Evolutionary conservation across 768 basidiomycete genomes (phyloP).

Genomic region (Suillus ampliporus): DNA sequence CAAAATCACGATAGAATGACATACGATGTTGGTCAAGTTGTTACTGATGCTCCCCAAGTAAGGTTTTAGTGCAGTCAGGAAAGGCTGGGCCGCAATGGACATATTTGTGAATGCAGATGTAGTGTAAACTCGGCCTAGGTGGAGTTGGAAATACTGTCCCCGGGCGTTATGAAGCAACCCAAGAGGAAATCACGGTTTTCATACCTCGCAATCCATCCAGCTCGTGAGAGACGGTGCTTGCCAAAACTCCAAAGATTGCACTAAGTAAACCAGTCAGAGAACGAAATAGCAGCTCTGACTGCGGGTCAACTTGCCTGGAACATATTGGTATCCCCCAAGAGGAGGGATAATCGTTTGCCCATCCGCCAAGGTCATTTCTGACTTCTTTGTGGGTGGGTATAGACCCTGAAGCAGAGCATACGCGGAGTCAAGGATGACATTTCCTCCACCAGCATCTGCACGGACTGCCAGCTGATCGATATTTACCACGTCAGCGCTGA

Average conservation of each 20-base stretch:
- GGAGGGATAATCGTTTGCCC: constrained; percentile 20
- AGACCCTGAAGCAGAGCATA: constrained; percentile 21
- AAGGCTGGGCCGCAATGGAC: constrained; percentile 59
- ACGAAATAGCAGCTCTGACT: constrained; percentile 16
- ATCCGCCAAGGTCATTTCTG: constrained; percentile 23
- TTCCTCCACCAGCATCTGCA: constrained; percentile 79
- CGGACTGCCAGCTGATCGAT: constrained; percentile 70
- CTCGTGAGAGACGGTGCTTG: constrained; percentile 70
- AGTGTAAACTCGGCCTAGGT: constrained; percentile 39
- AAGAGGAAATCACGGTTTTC: neutral
- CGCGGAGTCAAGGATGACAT: constrained; percentile 27
- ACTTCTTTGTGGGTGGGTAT: constrained; percentile 17
- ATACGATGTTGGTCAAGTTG: constrained; percentile 69
- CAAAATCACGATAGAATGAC: constrained; percentile 30
- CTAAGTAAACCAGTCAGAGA: constrained; percentile 75
- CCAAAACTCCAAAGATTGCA: constrained; percentile 60
- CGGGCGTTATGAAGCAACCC: neutral
- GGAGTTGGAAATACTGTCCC: constrained; percentile 32
- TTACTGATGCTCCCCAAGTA: constrained; percentile 69
- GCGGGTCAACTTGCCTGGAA: constrained; percentile 22
- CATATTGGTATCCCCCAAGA: constrained; percentile 24
- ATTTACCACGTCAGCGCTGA: constrained; percentile 44
- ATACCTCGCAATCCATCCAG: constrained; percentile 68
- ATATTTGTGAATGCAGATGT: constrained; percentile 66
- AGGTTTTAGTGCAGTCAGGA: constrained; percentile 69